Percentiles rank a stretch among this genome's conserved stretches.
Conservation (phyloP, 1,139 yeast genomes). For the Pichia sp. region DNA sequence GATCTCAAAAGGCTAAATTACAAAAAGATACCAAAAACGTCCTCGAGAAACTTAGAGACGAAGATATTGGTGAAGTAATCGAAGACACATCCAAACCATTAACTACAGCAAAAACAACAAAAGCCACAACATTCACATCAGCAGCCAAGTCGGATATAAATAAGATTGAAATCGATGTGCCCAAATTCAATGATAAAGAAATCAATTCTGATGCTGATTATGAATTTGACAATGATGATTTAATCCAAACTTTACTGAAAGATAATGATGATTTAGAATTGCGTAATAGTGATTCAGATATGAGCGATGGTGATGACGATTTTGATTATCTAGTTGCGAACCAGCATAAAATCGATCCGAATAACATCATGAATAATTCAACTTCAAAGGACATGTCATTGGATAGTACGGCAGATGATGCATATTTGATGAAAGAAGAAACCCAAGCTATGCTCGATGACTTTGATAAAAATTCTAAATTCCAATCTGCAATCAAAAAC, state of each 20-base stretch:
- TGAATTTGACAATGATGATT: conserved; percentile 71
- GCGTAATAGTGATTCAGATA: conserved; percentile 50
- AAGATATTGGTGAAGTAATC: conserved; percentile 69
- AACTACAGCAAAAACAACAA: not conserved
- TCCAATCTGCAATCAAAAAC: conserved; percentile 8
- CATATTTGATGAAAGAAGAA: conserved; percentile 41
- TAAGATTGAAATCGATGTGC: conserved; percentile 38
- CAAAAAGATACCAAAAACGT: conserved; percentile 32
- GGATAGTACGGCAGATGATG: conserved; percentile 25
- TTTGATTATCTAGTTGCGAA: conserved; percentile 38
- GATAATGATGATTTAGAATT: conserved; percentile 59
- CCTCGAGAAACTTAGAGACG: conserved; percentile 30
- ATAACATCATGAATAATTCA: conserved; percentile 35
- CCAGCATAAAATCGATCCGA: conserved; percentile 16
- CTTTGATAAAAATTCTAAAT: conserved; percentile 35
- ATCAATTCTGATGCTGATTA: conserved; percentile 64
- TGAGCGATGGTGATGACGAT: conserved; percentile 49
- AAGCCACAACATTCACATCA: not conserved
- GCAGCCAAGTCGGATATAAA: conserved; percentile 15
- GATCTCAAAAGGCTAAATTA: conserved; percentile 20
- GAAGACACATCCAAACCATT: conserved; percentile 2
- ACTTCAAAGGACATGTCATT: conserved; percentile 39
- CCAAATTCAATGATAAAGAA: conserved; percentile 52
- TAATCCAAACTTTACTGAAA: conserved; percentile 65
- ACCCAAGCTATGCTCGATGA: conserved; percentile 45